Conservation (phyloP, 192 early-diverging fungal genomes). For the Funneliformis geosporum region DNA sequence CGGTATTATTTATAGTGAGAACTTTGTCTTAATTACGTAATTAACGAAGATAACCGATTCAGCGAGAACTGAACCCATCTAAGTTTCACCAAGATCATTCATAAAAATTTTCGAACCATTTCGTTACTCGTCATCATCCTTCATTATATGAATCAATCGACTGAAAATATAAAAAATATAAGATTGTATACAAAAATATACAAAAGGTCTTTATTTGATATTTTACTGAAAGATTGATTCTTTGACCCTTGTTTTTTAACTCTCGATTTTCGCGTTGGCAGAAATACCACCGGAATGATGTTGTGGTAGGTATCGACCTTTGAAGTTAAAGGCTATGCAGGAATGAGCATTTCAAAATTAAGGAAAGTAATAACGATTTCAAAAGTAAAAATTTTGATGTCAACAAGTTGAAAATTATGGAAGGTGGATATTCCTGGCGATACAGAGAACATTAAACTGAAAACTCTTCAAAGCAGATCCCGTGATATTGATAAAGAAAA, state of each 20-base stretch:
- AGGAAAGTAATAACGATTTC: constrained; percentile 22
- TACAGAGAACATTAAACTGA: constrained; percentile 25
- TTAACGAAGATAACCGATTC: too few relatives aligned
- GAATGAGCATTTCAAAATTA: constrained; percentile 17
- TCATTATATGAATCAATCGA: too few relatives aligned
- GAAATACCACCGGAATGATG: not conserved
- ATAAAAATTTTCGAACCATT: too few relatives aligned
- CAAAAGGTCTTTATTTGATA: too few relatives aligned
- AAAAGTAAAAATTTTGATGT: constrained; percentile 9
- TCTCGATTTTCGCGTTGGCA: not conserved
- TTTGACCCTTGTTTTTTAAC: not conserved
- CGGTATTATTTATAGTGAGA: too few relatives aligned
- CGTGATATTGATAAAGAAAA: constrained; percentile 6
- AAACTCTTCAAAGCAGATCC: constrained; percentile 27
- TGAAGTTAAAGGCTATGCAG: not conserved
- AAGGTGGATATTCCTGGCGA: constrained; percentile 19
- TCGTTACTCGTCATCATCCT: too few relatives aligned
- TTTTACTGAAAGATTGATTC: too few relatives aligned
- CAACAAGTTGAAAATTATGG: constrained; percentile 9
- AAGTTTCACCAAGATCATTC: too few relatives aligned
- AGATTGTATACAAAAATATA: too few relatives aligned
- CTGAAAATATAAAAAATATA: too few relatives aligned
- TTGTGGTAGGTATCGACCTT: constrained; percentile 19
- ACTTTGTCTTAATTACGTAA: too few relatives aligned
- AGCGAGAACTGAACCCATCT: too few relatives aligned